These are phyloP conservation scores for Dicorynia guianensis DNA, from an alignment of 306 rosid species.

Conservation along the genomic window DNA sequence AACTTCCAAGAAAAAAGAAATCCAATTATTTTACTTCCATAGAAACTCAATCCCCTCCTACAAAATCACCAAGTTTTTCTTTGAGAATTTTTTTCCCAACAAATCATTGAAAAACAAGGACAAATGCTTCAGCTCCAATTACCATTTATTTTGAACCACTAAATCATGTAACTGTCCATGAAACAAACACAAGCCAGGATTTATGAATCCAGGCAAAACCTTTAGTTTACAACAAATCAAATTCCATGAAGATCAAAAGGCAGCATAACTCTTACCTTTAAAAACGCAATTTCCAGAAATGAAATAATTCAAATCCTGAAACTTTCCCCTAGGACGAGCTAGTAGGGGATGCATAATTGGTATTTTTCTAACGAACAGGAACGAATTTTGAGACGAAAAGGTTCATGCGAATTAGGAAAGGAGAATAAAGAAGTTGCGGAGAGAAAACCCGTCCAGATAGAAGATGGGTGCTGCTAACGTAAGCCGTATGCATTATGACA, in stretches of 20 bases:
- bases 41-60: not conserved
- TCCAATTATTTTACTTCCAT: not conserved
- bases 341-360: not conserved
- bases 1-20: not conserved
- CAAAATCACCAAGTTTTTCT: not conserved
- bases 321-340: constrained; percentile 1
- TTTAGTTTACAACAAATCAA: constrained; percentile 1
- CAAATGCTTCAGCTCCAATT: not conserved
- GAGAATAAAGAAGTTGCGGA: not conserved
- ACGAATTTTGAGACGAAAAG: not conserved
- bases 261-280: constrained; percentile 19
- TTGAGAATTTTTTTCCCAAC: not conserved
- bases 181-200: not conserved
- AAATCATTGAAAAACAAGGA: constrained; percentile 2
- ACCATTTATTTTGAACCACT: not conserved
- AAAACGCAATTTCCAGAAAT: constrained; percentile 1
- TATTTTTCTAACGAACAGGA: not conserved
- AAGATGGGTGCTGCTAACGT: constrained; percentile 28
- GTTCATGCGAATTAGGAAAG: not conserved
- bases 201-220: not conserved
- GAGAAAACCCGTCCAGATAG: not conserved
- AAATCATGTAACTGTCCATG: not conserved
- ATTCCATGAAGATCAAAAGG: not conserved
- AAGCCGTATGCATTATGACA: not conserved
- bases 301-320: not conserved